phyloP scores from a whole-genome alignment of 2,329 filamentous ascomycete species.

The Sclerotinia trifoliorum region DNA sequence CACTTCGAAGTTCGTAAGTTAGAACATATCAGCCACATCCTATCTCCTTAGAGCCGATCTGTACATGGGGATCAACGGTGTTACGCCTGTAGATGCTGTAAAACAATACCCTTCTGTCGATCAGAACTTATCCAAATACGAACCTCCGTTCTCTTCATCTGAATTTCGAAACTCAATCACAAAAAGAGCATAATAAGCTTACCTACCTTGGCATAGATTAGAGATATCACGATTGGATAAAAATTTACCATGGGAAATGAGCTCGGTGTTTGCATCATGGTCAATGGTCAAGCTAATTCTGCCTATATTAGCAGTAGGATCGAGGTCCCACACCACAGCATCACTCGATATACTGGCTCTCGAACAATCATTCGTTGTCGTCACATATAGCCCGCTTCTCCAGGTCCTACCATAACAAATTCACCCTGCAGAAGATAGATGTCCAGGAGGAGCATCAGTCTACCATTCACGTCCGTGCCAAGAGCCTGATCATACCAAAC shows the following conservation, averaged over 20 bases:
- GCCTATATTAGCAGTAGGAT: neutral
- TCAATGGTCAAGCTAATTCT: neutral
- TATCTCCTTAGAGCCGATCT: neutral
- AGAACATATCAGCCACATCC: neutral
- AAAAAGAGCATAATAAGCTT: neutral
- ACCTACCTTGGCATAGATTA: neutral
- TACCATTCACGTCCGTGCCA: neutral
- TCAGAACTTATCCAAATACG: neutral
- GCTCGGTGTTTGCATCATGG: slow-evolving; percentile 5
- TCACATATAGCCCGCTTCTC: neutral
- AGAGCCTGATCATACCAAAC: slow-evolving; percentile 11
- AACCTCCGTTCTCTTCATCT: neutral
- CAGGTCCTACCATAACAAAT: neutral
- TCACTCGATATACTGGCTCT: neutral
- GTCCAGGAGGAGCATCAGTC: neutral
- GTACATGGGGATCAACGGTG: slow-evolving; percentile 3
- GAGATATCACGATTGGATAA: neutral
- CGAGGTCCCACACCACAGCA: neutral
- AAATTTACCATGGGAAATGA: neutral
- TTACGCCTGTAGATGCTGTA: neutral
- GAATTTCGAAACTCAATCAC: neutral
- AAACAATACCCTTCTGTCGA: neutral
- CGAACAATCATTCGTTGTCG: neutral
- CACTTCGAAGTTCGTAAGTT: neutral
- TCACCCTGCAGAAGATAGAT: neutral